These are phyloP conservation scores for Coemansia sp. DNA, from an alignment of 371 early-diverging fungal species.

Conservation along the genomic window DNA sequence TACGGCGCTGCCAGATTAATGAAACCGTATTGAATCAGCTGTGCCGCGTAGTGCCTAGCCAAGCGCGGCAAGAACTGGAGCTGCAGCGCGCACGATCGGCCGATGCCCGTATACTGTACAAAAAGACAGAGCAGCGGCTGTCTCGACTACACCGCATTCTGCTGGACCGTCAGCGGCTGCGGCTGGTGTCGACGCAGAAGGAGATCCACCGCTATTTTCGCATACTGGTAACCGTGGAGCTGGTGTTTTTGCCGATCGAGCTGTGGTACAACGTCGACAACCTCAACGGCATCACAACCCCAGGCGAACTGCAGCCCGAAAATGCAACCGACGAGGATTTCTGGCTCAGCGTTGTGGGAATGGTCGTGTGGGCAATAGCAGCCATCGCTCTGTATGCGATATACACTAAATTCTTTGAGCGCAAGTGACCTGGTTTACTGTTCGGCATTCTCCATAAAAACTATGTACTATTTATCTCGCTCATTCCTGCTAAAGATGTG, in stretches of 20 bases:
- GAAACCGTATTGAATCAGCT: constrained; percentile 28
- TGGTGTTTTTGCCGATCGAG: constrained; percentile 44
- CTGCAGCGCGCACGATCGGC: constrained; percentile 8
- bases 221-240: constrained; percentile 30
- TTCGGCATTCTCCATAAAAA: background rate
- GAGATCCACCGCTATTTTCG: constrained; percentile 42
- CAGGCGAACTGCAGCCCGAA: constrained; percentile 29
- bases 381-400: constrained; percentile 27
- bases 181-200: constrained; percentile 31
- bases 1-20: constrained; percentile 42
- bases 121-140: constrained; percentile 36
- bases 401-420: constrained; percentile 42
- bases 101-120: constrained; percentile 22
- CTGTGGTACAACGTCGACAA: constrained; percentile 45
- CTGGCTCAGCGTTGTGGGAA: constrained; percentile 38
- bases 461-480: background rate
- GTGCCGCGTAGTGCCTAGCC: constrained; percentile 15
- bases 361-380: constrained; percentile 30
- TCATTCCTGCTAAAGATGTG: background rate
- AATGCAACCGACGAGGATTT: constrained; percentile 28
- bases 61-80: constrained; percentile 3
- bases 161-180: constrained; percentile 38
- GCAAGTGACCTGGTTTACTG: constrained; percentile 9
- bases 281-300: constrained; percentile 43
- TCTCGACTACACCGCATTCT: constrained; percentile 41